phyloP scores from a whole-genome alignment of 2,329 filamentous ascomycete species.

The Penicillium sp. region DNA sequence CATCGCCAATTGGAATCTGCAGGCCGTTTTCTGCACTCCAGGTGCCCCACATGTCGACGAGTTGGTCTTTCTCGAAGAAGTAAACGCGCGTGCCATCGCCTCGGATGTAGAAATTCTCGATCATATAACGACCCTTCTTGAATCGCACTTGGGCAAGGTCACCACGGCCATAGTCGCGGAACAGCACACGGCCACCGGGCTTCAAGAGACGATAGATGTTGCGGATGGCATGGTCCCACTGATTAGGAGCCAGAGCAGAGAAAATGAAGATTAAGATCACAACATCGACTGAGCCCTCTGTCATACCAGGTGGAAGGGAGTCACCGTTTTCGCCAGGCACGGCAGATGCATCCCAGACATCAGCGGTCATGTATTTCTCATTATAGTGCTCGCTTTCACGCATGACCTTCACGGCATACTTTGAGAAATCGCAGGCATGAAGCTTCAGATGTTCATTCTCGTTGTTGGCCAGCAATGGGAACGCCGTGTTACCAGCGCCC shows the following conservation, averaged over 20 bases:
- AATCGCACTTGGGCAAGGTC: constrained; percentile 96
- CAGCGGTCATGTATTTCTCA: constrained; percentile 70
- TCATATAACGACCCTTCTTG: constrained; percentile 89
- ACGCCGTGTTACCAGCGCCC: constrained; percentile 93
- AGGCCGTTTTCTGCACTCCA: constrained; percentile 40
- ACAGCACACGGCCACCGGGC: constrained; percentile 88
- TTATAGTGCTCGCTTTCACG: constrained; percentile 75
- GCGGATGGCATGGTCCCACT: constrained; percentile 78
- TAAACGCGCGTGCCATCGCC: constrained; percentile 96
- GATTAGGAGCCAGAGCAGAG: constrained; percentile 78
- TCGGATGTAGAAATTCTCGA: constrained; percentile 95
- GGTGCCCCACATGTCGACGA: constrained; percentile 74
- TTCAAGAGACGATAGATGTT: constrained; percentile 84
- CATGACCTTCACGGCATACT: constrained; percentile 92
- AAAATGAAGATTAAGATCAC: constrained; percentile 97
- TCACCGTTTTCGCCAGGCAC: constrained; percentile 50
- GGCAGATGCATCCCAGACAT: constrained; percentile 89
- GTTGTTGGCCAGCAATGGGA: constrained; percentile 82
- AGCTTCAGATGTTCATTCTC: constrained; percentile 77
- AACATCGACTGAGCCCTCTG: constrained; percentile 79
- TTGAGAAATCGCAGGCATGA: constrained; percentile 95
- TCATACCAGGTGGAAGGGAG: constrained; percentile 70
- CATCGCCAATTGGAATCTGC: constrained; percentile 16
- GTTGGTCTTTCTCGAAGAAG: constrained; percentile 88
- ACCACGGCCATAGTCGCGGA: constrained; percentile 93